Percentiles rank a stretch among this genome's conserved stretches.
phyloP scores from a whole-genome alignment of 2,329 filamentous ascomycete genomes.

The Cordyceps javanica region DNA sequence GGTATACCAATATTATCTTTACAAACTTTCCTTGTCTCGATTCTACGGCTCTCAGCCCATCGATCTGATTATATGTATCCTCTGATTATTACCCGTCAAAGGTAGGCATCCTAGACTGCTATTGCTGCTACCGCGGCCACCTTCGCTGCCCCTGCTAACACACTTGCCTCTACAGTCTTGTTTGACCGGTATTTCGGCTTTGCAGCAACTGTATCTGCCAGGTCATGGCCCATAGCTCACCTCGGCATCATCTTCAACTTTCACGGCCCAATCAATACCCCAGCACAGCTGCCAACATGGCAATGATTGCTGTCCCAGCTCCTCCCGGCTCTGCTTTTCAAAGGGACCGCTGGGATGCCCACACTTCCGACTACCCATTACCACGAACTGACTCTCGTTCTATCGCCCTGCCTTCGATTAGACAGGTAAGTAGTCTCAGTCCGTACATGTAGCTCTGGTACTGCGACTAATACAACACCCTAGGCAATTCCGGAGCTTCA shows the following conservation, averaged over 20 bases:
- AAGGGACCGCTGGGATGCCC: conserved; percentile 34
- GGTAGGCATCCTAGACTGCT: neutral
- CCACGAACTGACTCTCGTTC: conserved; percentile 33
- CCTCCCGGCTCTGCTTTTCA: conserved; percentile 35
- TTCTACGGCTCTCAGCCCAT: neutral
- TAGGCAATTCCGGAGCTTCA: conserved; percentile 43
- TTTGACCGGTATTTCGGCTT: conserved; percentile 5
- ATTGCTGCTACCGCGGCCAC: neutral
- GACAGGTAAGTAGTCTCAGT: conserved; percentile 35
- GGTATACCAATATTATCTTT: neutral
- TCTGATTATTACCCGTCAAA: neutral
- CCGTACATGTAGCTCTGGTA: neutral
- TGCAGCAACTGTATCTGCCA: neutral
- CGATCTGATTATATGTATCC: neutral
- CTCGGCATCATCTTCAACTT: conserved; percentile 25
- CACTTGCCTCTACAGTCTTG: neutral
- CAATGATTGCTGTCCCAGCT: conserved; percentile 42
- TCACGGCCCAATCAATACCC: conserved; percentile 21
- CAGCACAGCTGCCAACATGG: conserved; percentile 36
- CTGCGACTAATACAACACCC: conserved; percentile 17
- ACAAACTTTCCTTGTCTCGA: neutral
- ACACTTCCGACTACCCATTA: conserved; percentile 28
- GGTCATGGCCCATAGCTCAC: conserved; percentile 36
- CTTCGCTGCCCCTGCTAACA: neutral
- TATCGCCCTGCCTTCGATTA: conserved; percentile 45